Conservation (phyloP, 345 rosid species). For the Sisymbrium irio region DNA sequence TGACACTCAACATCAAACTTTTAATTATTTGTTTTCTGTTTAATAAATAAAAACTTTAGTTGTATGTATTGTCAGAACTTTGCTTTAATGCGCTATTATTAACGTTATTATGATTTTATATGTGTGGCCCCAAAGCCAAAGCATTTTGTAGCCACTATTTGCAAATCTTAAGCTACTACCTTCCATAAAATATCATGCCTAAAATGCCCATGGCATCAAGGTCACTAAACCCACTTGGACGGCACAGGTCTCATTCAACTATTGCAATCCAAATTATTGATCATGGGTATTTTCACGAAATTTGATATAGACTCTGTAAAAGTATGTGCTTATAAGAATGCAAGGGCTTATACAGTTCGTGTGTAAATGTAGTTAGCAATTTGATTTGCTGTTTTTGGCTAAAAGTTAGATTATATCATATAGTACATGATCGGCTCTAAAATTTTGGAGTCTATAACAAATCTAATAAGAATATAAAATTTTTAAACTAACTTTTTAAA, state of each 20-base stretch:
- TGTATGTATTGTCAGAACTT: constrained; percentile 33
- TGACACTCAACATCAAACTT: constrained; percentile 35
- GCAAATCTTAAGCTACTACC: constrained; percentile 29
- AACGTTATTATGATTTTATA: constrained; percentile 25
- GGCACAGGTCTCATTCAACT: constrained; percentile 31
- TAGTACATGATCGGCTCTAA: too few relatives aligned
- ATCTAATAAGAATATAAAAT: too few relatives aligned
- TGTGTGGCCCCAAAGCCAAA: constrained; percentile 28
- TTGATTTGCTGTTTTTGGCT: neutral
- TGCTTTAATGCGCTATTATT: constrained; percentile 24
- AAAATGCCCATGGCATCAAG: constrained; percentile 24
- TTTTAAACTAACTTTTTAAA: too few relatives aligned
- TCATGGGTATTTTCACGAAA: constrained; percentile 2
- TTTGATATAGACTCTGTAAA: neutral
- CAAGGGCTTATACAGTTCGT: neutral
- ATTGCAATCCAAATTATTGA: constrained; percentile 2
- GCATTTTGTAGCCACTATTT: constrained; percentile 30
- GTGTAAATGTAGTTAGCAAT: neutral
- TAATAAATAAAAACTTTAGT: constrained; percentile 31
- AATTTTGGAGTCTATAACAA: too few relatives aligned
- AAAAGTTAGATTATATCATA: neutral
- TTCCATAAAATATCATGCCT: constrained; percentile 18
- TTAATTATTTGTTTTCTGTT: constrained; percentile 16
- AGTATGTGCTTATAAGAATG: neutral
- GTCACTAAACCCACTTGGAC: constrained; percentile 35